A percentile compares a stretch with the other conserved stretches of the same genome.
Evolutionary conservation across 257 asterid genomes (phyloP).

Genomic region (Solanum arcanum): DNA sequence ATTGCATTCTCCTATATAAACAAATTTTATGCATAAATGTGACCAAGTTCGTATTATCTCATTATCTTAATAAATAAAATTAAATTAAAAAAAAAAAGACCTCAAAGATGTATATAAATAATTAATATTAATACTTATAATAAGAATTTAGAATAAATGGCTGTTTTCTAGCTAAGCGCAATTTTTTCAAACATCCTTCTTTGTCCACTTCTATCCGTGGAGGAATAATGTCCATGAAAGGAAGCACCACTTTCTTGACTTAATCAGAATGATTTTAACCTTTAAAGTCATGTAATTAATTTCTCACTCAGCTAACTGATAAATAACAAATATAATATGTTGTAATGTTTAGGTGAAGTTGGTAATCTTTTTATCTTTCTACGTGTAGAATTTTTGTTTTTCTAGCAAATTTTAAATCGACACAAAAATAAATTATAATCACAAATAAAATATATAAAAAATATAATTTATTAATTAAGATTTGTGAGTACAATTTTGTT

Average conservation of each 20-base stretch:
- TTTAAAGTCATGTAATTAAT: background rate
- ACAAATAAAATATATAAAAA: too few species aligned
- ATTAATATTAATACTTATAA: too few species aligned
- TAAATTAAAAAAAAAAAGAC: too few species aligned
- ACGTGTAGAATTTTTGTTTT: too few species aligned
- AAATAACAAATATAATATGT: background rate
- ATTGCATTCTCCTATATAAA: background rate
- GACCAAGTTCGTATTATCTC: background rate
- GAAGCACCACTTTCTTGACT: background rate
- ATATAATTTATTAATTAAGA: background rate
- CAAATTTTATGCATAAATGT: background rate
- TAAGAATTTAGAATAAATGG: background rate
- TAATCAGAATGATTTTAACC: background rate
- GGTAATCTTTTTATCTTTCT: background rate
- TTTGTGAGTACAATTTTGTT: too few species aligned
- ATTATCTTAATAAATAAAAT: background rate
- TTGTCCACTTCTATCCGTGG: background rate
- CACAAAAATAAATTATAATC: too few species aligned
- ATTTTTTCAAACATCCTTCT: background rate
- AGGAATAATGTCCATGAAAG: background rate
- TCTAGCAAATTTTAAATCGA: too few species aligned
- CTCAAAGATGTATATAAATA: too few species aligned
- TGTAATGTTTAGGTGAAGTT: background rate
- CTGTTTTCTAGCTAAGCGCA: background rate
- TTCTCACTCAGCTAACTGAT: background rate